A percentile compares a stretch with the other conserved stretches of the same genome.
Evolutionary conservation across 2,329 filamentous ascomycete genomes (phyloP).

Genomic region (Alternaria sp.): DNA sequence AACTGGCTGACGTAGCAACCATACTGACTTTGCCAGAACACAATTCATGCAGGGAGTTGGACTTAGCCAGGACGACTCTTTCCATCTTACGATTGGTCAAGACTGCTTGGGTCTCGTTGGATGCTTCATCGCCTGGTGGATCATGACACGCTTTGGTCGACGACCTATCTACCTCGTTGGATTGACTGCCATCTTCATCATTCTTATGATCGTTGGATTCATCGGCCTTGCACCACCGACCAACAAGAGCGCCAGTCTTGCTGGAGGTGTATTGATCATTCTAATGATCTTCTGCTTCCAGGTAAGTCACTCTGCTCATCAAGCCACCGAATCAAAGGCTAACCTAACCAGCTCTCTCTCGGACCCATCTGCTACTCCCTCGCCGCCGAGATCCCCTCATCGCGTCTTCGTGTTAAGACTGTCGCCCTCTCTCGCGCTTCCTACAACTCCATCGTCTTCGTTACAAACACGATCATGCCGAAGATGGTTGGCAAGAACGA

Average conservation of each 20-base stretch:
- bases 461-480: conserved; percentile 32
- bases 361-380: conserved; percentile 88
- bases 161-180: conserved; percentile 76
- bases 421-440: conserved; percentile 74
- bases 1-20: neutral
- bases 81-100: conserved; percentile 32
- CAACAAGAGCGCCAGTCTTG: conserved; percentile 54
- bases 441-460: conserved; percentile 31
- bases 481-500: conserved; percentile 34
- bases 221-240: conserved; percentile 62
- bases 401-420: conserved; percentile 85
- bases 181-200: conserved; percentile 23
- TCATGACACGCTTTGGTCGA: conserved; percentile 79
- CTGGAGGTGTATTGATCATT: conserved; percentile 33
- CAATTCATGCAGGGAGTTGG: conserved; percentile 33
- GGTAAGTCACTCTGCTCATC: conserved; percentile 1
- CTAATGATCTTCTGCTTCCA: conserved; percentile 36
- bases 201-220: conserved; percentile 68
- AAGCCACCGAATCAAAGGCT: conserved; percentile 55
- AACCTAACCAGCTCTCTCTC: conserved; percentile 75
- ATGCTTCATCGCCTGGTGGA: conserved; percentile 76
- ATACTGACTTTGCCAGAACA: neutral
- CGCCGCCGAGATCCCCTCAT: conserved; percentile 80
- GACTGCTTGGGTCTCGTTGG: conserved; percentile 49
- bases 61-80: conserved; percentile 29